Evolutionary conservation across 2,329 filamentous ascomycete genomes (phyloP).

Genomic region (Myriosclerotinia duriaeana): DNA sequence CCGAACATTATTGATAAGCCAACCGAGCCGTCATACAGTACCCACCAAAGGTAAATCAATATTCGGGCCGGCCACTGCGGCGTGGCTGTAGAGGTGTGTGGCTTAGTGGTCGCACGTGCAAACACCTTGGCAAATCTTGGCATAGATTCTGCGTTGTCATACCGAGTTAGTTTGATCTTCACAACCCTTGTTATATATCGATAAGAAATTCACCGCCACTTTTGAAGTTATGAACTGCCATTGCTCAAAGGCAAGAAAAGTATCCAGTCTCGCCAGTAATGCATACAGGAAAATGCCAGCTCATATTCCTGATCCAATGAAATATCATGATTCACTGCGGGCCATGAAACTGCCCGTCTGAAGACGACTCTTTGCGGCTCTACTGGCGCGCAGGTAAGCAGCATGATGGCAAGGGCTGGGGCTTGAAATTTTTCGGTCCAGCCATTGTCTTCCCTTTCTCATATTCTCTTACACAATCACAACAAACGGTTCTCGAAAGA

Average conservation of each 20-base stretch:
- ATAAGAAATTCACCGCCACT: slow-evolving; percentile 20
- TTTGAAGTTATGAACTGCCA: neutral
- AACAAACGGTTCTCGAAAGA: neutral
- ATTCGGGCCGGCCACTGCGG: too few species aligned
- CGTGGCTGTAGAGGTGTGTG: too few species aligned
- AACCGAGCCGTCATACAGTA: neutral
- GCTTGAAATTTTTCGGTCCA: slow-evolving; percentile 7
- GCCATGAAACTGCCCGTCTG: neutral
- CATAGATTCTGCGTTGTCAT: slow-evolving; percentile 17
- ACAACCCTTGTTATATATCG: slow-evolving; percentile 1
- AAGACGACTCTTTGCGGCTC: slow-evolving; percentile 12
- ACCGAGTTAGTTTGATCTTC: neutral
- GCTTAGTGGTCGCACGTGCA: neutral
- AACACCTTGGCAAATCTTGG: neutral
- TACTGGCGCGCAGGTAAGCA: slow-evolving; percentile 3
- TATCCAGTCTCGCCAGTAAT: neutral
- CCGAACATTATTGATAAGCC: neutral
- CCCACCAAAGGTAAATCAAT: too few species aligned
- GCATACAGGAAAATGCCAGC: neutral
- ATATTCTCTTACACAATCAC: slow-evolving; percentile 12
- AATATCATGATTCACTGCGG: neutral
- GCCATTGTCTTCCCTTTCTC: slow-evolving; percentile 1
- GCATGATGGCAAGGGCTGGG: neutral
- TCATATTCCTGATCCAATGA: slow-evolving; percentile 11
- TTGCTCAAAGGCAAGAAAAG: neutral